phyloP scores from a whole-genome alignment of 345 rosid species.

The Pistacia vera region DNA sequence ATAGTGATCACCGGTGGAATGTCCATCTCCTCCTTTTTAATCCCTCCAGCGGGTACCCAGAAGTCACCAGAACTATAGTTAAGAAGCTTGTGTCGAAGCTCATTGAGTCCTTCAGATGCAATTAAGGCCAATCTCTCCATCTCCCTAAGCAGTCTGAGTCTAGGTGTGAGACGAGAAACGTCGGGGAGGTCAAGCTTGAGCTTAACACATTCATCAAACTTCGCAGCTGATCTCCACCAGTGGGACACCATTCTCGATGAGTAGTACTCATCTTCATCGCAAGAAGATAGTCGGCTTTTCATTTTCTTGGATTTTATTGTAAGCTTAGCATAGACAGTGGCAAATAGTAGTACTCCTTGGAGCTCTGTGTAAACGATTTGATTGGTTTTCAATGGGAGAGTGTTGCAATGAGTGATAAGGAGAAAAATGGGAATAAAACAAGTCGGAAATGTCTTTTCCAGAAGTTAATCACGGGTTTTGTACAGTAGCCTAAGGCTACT shows the following conservation, averaged over 20 bases:
- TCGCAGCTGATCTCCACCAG: slow-evolving; percentile 60
- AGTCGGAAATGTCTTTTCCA: background rate
- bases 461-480: slow-evolving; percentile 9
- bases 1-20: slow-evolving; percentile 54
- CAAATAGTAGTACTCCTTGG: background rate
- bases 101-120: slow-evolving; percentile 53
- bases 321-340: background rate
- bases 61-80: slow-evolving; percentile 57
- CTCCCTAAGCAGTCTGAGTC: slow-evolving; percentile 48
- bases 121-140: slow-evolving; percentile 57
- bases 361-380: background rate
- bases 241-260: slow-evolving; percentile 24
- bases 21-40: slow-evolving; percentile 49
- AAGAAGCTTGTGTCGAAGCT: slow-evolving; percentile 55
- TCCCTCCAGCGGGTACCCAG: slow-evolving; percentile 62
- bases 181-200: slow-evolving; percentile 34
- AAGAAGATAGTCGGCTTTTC: slow-evolving; percentile 39
- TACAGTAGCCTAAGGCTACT: background rate
- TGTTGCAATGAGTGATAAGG: background rate
- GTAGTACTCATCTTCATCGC: slow-evolving; percentile 36
- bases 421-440: background rate
- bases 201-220: slow-evolving; percentile 42
- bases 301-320: slow-evolving; percentile 12
- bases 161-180: slow-evolving; percentile 42
- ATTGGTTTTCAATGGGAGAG: background rate